These are phyloP conservation scores for Tetradesmus obliquus DNA, from an alignment of 139 green algal species.

Conservation along the genomic window DNA sequence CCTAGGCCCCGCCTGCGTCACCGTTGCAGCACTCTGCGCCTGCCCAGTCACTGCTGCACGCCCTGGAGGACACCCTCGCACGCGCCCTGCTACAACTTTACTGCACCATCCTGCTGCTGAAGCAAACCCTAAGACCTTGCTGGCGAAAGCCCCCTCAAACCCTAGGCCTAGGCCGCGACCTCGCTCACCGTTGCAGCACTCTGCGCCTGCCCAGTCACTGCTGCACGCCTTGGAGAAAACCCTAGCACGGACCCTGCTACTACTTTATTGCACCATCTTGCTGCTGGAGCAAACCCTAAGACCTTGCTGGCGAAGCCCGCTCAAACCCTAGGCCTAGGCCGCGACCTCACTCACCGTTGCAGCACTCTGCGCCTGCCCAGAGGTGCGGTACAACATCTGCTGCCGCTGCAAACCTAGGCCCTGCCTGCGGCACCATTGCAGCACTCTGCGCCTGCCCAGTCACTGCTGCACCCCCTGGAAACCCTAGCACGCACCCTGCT, in stretches of 20 bases:
- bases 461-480: not conserved
- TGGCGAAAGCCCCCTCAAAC: not conserved
- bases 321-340: not conserved
- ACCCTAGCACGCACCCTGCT: too few species aligned
- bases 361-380: conserved; percentile 54
- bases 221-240: too few species aligned
- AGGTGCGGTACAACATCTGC: not conserved
- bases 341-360: too few species aligned
- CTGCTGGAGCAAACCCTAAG: too few species aligned
- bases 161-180: not conserved
- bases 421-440: not conserved
- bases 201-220: not conserved
- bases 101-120: not conserved
- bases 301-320: too few species aligned
- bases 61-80: too few species aligned
- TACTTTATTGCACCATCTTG: too few species aligned
- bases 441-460: not conserved
- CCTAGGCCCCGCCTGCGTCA: not conserved
- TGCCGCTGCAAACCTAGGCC: not conserved
- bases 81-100: too few species aligned
- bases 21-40: not conserved
- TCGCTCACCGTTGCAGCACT: conserved; percentile 48
- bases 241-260: too few species aligned
- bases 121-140: not conserved
- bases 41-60: not conserved